These are phyloP conservation scores for Hibiscus syriacus DNA, from an alignment of 345 rosid genomes.

Conservation along the genomic window DNA sequence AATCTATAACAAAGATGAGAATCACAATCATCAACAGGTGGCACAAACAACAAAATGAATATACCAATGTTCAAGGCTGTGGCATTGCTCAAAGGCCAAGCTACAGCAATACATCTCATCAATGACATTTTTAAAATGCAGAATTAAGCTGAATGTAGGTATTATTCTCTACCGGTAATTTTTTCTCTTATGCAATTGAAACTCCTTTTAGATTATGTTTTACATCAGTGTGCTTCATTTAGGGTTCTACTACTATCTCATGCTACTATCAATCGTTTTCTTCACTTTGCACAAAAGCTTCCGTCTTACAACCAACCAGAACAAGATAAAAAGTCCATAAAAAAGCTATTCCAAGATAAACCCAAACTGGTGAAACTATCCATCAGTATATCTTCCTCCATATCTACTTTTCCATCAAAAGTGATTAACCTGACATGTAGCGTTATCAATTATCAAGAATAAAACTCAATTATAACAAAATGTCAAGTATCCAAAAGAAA, in stretches of 20 bases:
- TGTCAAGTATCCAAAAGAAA: too few species aligned
- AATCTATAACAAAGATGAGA: background rate
- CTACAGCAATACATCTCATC: background rate
- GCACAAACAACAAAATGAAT: background rate
- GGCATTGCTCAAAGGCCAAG: background rate
- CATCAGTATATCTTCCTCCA: background rate
- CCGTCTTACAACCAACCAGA: background rate
- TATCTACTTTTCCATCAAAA: background rate
- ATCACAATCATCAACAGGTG: background rate
- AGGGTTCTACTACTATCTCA: background rate
- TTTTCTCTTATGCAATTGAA: background rate
- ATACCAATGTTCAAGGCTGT: background rate
- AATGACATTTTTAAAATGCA: background rate
- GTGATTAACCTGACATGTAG: background rate
- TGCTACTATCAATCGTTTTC: background rate
- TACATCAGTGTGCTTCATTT: background rate
- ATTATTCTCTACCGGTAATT: background rate
- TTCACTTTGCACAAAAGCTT: background rate
- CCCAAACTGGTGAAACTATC: background rate
- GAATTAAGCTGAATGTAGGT: background rate
- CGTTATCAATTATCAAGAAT: too few species aligned
- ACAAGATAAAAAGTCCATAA: background rate
- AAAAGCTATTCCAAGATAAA: background rate
- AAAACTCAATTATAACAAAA: too few species aligned
- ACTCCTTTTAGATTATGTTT: background rate